These are phyloP conservation scores for Dactylellina sp. DNA, from an alignment of 2,329 filamentous ascomycete species.

Conservation along the genomic window DNA sequence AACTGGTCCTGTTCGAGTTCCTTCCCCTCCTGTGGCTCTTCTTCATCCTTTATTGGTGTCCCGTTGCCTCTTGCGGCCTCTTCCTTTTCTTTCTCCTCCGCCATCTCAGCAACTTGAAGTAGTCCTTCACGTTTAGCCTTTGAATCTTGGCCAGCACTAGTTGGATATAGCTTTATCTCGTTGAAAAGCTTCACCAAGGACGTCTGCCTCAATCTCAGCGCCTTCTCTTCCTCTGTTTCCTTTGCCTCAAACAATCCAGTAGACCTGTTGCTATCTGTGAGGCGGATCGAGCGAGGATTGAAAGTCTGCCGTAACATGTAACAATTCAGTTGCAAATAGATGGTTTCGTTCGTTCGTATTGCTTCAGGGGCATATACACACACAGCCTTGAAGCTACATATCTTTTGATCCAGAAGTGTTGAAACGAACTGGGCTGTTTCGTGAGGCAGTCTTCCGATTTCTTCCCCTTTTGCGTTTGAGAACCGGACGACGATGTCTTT, in stretches of 20 bases:
- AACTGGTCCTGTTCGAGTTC: slow-evolving; percentile 96
- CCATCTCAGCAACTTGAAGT: slow-evolving; percentile 86
- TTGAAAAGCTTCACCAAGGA: slow-evolving; percentile 88
- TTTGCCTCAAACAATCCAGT: slow-evolving; percentile 83
- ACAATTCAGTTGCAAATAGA: slow-evolving; percentile 88
- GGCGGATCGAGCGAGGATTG: slow-evolving; percentile 71
- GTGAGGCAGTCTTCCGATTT: slow-evolving; percentile 87
- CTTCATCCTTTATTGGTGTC: slow-evolving; percentile 67
- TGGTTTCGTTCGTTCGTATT: slow-evolving; percentile 87
- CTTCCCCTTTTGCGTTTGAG: slow-evolving; percentile 79
- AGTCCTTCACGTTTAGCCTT: slow-evolving; percentile 78
- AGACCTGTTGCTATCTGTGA: slow-evolving; percentile 76
- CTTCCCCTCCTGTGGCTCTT: slow-evolving; percentile 81
- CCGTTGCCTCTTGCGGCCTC: slow-evolving; percentile 39
- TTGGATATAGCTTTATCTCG: slow-evolving; percentile 85
- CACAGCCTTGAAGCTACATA: slow-evolving; percentile 86
- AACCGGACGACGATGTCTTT: slow-evolving; percentile 91
- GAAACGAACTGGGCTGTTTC: slow-evolving; percentile 93
- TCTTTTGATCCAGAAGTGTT: slow-evolving; percentile 86
- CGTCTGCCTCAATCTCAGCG: slow-evolving; percentile 84
- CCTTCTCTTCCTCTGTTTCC: slow-evolving; percentile 86
- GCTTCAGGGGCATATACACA: slow-evolving; percentile 90
- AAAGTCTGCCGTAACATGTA: slow-evolving; percentile 82
- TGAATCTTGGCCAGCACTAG: slow-evolving; percentile 75
- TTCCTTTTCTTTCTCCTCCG: slow-evolving; percentile 78